Evolutionary conservation across 2,329 filamentous ascomycete species (phyloP).

Genomic region (Monilinia vaccinii-corymbosi): DNA sequence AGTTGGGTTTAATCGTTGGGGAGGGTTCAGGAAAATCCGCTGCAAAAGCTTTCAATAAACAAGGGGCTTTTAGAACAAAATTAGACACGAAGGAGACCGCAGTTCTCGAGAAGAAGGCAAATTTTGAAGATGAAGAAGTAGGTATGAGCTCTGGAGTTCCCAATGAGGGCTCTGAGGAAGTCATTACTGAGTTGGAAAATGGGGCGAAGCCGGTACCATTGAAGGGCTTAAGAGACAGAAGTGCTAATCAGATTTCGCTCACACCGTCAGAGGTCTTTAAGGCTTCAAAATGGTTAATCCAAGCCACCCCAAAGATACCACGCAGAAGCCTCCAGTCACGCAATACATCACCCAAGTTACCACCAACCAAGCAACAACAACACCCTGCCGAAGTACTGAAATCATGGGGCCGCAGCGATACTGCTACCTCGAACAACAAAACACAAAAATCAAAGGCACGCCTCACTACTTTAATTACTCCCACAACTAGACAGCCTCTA

Average conservation of each 20-base stretch:
- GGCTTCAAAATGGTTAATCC: neutral
- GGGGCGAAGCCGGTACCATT: neutral
- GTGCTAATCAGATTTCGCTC: neutral
- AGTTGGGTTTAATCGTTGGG: neutral
- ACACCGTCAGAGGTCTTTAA: neutral
- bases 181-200: neutral
- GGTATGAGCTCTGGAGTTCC: neutral
- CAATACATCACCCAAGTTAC: neutral
- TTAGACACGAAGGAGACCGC: neutral
- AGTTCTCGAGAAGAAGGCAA: neutral
- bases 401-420: neutral
- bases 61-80: no score
- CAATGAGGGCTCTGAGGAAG: neutral
- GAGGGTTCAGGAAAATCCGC: neutral
- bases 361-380: neutral
- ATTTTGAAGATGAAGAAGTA: no score
- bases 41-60: neutral
- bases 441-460: neutral
- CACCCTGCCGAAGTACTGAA: neutral
- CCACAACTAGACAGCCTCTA: neutral
- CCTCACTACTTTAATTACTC: neutral
- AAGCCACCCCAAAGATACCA: neutral
- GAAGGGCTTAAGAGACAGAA: neutral
- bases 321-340: neutral
- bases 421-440: neutral